Evolutionary conservation across 768 basidiomycete genomes (phyloP).

Genomic region (Mycena galericulata): DNA sequence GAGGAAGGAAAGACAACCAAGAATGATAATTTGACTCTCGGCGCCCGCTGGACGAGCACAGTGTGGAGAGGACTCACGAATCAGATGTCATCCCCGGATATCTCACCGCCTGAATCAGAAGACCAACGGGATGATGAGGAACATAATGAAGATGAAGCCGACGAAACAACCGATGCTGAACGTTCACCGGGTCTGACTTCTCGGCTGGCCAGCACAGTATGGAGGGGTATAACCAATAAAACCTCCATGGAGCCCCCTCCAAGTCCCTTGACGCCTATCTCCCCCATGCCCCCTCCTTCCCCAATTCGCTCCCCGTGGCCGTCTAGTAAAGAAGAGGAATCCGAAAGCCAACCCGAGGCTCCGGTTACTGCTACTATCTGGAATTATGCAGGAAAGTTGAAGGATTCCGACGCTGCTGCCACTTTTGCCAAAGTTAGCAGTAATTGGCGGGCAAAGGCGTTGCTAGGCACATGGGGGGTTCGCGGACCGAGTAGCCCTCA

Average conservation of each 20-base stretch:
- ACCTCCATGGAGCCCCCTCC: slow-evolving; percentile 75
- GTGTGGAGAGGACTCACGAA: slow-evolving; percentile 79
- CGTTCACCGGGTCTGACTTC: slow-evolving; percentile 56
- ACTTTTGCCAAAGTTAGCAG: slow-evolving; percentile 78
- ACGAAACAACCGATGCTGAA: slow-evolving; percentile 47
- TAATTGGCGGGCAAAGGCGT: slow-evolving; percentile 78
- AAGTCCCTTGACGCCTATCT: slow-evolving; percentile 51
- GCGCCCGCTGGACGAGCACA: slow-evolving; percentile 65
- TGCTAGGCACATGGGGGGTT: slow-evolving; percentile 57
- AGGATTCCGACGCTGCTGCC: slow-evolving; percentile 79
- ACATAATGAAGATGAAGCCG: slow-evolving; percentile 39
- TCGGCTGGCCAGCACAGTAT: slow-evolving; percentile 72
- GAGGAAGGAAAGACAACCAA: slow-evolving; percentile 49
- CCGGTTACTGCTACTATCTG: slow-evolving; percentile 60
- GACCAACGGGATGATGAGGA: slow-evolving; percentile 48
- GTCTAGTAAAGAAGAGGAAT: slow-evolving; percentile 30
- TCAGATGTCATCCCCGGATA: slow-evolving; percentile 55
- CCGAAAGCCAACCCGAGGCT: slow-evolving; percentile 33
- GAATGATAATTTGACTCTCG: slow-evolving; percentile 56
- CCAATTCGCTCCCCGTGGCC: slow-evolving; percentile 41
- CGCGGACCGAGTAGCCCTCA: slow-evolving; percentile 26
- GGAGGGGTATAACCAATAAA: slow-evolving; percentile 83
- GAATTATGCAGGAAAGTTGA: slow-evolving; percentile 80
- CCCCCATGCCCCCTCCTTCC: slow-evolving; percentile 48
- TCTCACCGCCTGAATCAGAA: slow-evolving; percentile 51